Conservation (phyloP, 441 rosid species). For the Iberis amara region DNA sequence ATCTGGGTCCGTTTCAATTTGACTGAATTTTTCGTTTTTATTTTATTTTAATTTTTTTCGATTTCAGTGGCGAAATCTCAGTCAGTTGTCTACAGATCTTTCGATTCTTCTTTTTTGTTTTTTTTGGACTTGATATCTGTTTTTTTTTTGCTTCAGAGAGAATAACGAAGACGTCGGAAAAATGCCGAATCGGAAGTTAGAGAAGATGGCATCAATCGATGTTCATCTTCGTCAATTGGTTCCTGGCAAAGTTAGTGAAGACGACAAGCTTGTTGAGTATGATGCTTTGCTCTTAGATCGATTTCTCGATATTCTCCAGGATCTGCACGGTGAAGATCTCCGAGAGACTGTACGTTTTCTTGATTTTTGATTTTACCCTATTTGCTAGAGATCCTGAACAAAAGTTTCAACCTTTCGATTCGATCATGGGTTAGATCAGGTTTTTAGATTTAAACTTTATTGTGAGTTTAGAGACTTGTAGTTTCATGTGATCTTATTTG, state of each 20-base stretch:
- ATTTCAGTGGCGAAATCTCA: no score
- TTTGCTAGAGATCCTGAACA: conserved; percentile 5
- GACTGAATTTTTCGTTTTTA: no score
- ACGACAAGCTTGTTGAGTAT: conserved; percentile 89
- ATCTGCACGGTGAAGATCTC: conserved; percentile 90
- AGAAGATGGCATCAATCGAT: conserved; percentile 93
- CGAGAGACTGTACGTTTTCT: conserved; percentile 59
- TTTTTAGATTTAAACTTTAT: not conserved
- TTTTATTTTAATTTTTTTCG: no score
- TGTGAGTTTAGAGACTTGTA: no score
- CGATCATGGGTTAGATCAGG: not conserved
- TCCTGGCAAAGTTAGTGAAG: conserved; percentile 85
- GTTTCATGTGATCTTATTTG: no score
- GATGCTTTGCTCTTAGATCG: conserved; percentile 90
- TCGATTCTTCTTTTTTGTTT: no score
- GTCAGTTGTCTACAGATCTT: no score
- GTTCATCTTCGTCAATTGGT: conserved; percentile 80
- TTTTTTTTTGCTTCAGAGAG: no score
- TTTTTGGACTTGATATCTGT: no score
- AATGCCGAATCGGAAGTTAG: no score
- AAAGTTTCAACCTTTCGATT: not conserved
- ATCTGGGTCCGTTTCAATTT: no score
- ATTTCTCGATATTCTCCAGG: conserved; percentile 89
- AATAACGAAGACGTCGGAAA: no score
- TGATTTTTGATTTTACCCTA: not conserved